Percentiles rank a stretch among this genome's conserved stretches.
Conservation (phyloP, 1,284 basidiomycete genomes). For the Chiua sp. region DNA sequence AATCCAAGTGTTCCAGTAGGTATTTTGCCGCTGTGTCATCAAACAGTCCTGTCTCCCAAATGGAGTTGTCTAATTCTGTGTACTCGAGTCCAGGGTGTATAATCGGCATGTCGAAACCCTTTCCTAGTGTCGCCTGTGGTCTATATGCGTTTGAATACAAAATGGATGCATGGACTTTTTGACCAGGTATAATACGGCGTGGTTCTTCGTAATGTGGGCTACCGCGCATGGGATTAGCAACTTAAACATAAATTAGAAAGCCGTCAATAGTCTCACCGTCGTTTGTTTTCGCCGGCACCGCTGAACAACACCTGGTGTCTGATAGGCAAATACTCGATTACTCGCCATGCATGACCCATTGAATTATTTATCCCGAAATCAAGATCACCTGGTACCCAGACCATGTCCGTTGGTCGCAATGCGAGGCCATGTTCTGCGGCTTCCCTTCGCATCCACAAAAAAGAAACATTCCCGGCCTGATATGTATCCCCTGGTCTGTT, state of each 20-base stretch:
- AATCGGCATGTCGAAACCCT: too few relatives aligned
- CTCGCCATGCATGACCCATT: conserved; percentile 22
- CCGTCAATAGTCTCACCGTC: conserved; percentile 16
- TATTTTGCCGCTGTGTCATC: too few relatives aligned
- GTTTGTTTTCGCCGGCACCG: conserved; percentile 12
- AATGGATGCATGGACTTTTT: too few relatives aligned
- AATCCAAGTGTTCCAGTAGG: too few relatives aligned
- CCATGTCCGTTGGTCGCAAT: conserved; percentile 24
- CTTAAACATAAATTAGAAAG: neutral
- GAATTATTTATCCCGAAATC: conserved; percentile 26
- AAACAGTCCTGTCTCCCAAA: too few relatives aligned
- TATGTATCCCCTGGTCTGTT: conserved; percentile 14
- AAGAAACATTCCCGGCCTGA: conserved; percentile 29
- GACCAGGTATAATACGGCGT: too few relatives aligned
- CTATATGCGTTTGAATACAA: too few relatives aligned
- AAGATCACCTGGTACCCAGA: conserved; percentile 35
- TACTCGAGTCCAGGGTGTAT: too few relatives aligned
- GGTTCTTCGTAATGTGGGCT: too few relatives aligned
- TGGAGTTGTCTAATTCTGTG: too few relatives aligned
- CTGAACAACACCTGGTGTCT: conserved; percentile 31
- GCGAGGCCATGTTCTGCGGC: conserved; percentile 25
- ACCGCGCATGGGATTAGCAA: too few relatives aligned
- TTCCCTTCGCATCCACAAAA: conserved; percentile 37
- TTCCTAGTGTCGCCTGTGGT: too few relatives aligned
- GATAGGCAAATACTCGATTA: conserved; percentile 33